Evolutionary conservation across 1,139 yeast genomes (phyloP).

Genomic region (Sugiyamaella sp.): DNA sequence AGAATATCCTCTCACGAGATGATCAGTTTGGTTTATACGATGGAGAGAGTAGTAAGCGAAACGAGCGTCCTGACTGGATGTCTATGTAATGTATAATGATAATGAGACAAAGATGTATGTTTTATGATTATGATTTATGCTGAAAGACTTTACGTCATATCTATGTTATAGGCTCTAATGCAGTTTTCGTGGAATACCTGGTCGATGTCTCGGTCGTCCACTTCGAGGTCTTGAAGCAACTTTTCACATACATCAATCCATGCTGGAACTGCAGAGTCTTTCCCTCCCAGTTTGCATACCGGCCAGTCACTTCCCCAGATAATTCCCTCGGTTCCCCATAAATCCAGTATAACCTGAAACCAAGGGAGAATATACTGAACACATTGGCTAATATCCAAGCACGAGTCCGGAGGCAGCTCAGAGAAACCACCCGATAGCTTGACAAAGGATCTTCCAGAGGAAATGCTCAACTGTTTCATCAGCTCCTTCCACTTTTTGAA

Average conservation of each 20-base stretch:
- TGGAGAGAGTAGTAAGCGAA: background rate
- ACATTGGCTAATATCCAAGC: slow-evolving; percentile 26
- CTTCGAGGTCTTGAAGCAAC: slow-evolving; percentile 20
- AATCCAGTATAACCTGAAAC: slow-evolving; percentile 33
- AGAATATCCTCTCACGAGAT: slow-evolving; percentile 25
- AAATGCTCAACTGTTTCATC: slow-evolving; percentile 33
- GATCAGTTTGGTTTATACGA: slow-evolving; percentile 9
- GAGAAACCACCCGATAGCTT: slow-evolving; percentile 50
- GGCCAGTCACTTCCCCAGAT: slow-evolving; percentile 54
- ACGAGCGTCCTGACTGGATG: slow-evolving; percentile 19
- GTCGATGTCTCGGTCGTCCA: slow-evolving; percentile 9
- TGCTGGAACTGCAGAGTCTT: slow-evolving; percentile 25
- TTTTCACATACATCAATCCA: slow-evolving; percentile 30
- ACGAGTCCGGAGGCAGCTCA: slow-evolving; percentile 40
- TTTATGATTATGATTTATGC: background rate
- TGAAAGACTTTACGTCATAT: too few species aligned
- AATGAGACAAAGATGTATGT: background rate
- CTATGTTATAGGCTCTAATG: slow-evolving; percentile 9
- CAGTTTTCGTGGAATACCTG: slow-evolving; percentile 14
- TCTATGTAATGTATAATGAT: slow-evolving; percentile 13
- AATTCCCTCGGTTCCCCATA: slow-evolving; percentile 42
- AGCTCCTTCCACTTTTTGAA: slow-evolving; percentile 35
- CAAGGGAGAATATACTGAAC: slow-evolving; percentile 39
- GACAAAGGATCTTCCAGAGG: slow-evolving; percentile 41
- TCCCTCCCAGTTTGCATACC: slow-evolving; percentile 41